These are phyloP conservation scores for Rubia yunnanensis DNA, from an alignment of 257 asterid genomes.

Conservation along the genomic window DNA sequence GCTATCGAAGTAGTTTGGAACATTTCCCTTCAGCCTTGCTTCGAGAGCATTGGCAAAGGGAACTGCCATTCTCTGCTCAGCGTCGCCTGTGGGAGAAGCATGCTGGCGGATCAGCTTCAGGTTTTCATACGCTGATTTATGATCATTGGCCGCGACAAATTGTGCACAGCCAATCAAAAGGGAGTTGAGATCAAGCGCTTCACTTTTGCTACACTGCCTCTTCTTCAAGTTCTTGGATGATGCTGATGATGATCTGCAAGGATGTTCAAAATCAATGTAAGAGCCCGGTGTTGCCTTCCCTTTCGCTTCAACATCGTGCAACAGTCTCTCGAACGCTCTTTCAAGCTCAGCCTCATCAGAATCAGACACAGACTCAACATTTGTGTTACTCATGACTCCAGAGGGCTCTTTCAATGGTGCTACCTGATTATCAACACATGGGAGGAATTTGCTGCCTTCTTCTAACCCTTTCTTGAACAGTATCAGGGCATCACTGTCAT, in stretches of 20 bases:
- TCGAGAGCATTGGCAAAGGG: slow-evolving; percentile 13
- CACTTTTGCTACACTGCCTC: neutral
- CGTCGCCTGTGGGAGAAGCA: slow-evolving; percentile 2
- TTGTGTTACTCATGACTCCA: slow-evolving; percentile 60
- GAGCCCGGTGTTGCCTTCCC: slow-evolving; percentile 14
- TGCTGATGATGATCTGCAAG: slow-evolving; percentile 8
- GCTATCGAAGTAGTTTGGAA: neutral
- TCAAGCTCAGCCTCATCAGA: slow-evolving; percentile 63
- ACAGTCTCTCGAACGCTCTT: slow-evolving; percentile 57
- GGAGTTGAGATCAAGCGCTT: slow-evolving; percentile 3
- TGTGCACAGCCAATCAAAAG: slow-evolving; percentile 15
- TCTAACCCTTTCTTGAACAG: slow-evolving; percentile 82
- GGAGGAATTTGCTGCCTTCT: slow-evolving; percentile 81
- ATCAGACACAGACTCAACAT: slow-evolving; percentile 47
- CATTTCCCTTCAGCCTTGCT: slow-evolving; percentile 15
- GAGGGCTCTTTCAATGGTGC: slow-evolving; percentile 35
- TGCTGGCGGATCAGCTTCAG: slow-evolving; percentile 14
- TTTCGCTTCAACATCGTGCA: slow-evolving; percentile 36
- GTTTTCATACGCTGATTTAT: slow-evolving; percentile 6
- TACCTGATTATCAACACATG: slow-evolving; percentile 37
- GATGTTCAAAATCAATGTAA: slow-evolving; percentile 13
- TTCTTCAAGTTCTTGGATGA: neutral
- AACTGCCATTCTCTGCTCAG: slow-evolving; percentile 17
- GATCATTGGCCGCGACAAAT: slow-evolving; percentile 6
- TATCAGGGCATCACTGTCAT: slow-evolving; percentile 48